These are phyloP conservation scores for Breynia disticha DNA, from an alignment of 441 rosid genomes.

Conservation along the genomic window DNA sequence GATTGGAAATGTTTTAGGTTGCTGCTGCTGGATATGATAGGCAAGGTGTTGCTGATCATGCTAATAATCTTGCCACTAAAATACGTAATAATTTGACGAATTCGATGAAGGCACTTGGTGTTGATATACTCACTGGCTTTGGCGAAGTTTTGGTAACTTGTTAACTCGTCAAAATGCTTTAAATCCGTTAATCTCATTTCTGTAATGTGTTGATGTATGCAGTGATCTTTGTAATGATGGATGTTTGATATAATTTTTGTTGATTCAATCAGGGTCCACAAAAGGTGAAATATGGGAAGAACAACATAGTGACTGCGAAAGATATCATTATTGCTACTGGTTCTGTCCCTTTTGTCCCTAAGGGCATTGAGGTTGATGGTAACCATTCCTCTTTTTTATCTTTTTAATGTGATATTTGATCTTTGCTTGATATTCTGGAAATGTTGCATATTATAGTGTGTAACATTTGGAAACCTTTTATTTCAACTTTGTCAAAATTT, in stretches of 20 bases:
- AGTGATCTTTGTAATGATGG: not conserved
- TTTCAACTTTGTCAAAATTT: conserved; percentile 14
- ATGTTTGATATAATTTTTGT: not conserved
- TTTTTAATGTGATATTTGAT: not conserved
- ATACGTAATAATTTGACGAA: conserved; percentile 83
- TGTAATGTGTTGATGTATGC: not conserved
- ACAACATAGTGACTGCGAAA: conserved; percentile 60
- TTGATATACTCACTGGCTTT: conserved; percentile 83
- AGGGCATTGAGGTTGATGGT: conserved; percentile 99
- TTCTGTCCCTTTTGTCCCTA: conserved; percentile 91
- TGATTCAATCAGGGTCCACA: conserved; percentile 64
- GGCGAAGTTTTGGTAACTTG: conserved; percentile 66
- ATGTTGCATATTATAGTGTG: not conserved
- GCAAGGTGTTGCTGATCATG: conserved; percentile 93
- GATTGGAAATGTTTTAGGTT: conserved; percentile 36
- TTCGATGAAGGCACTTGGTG: conserved; percentile 90
- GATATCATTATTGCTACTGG: conserved; percentile 92
- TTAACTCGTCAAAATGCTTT: not conserved
- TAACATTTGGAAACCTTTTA: not conserved
- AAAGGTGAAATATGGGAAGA: conserved; percentile 79
- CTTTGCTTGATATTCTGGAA: not conserved
- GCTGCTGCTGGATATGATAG: conserved; percentile 88
- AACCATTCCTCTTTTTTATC: conserved; percentile 9
- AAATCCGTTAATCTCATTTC: not conserved
- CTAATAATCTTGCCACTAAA: conserved; percentile 83